Evolutionary conservation across 2,329 filamentous ascomycete genomes (phyloP).

Genomic region (Botrytis tulipae): DNA sequence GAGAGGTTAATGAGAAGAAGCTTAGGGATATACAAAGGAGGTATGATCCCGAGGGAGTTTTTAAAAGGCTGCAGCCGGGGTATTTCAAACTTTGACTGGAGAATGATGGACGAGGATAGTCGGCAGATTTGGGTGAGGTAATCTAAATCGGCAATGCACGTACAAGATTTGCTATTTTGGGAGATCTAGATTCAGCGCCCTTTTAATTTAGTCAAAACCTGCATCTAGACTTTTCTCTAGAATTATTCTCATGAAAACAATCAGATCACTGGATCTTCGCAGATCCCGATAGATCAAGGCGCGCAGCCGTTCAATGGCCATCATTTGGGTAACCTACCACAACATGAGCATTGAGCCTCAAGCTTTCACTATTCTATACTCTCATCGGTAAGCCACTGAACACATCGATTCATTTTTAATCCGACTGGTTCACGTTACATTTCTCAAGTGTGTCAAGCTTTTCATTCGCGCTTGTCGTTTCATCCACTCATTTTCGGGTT

Average conservation of each 20-base stretch:
- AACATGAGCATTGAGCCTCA: conserved; percentile 1
- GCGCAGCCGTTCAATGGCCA: neutral
- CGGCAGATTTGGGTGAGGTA: neutral
- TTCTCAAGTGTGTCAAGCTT: neutral
- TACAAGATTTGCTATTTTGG: neutral
- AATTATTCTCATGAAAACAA: neutral
- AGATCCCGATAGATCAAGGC: neutral
- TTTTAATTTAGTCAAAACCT: neutral
- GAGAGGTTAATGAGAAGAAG: neutral
- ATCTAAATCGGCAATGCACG: too few species aligned
- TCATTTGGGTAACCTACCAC: neutral
- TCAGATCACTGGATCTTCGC: neutral
- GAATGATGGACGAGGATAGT: neutral
- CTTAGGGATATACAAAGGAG: neutral
- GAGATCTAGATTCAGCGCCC: neutral
- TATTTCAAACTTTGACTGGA: neutral
- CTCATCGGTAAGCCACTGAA: neutral
- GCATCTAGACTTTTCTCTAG: neutral
- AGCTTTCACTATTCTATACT: neutral
- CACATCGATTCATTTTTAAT: neutral
- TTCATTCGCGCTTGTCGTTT: conserved; percentile 15
- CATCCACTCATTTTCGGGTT: neutral
- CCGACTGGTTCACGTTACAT: neutral
- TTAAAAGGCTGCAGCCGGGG: neutral
- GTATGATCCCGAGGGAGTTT: neutral